Percentiles rank a stretch among this genome's conserved stretches.
Conservation (phyloP, 176 grass and related monocot genomes). For the Phyllostachys edulis region DNA sequence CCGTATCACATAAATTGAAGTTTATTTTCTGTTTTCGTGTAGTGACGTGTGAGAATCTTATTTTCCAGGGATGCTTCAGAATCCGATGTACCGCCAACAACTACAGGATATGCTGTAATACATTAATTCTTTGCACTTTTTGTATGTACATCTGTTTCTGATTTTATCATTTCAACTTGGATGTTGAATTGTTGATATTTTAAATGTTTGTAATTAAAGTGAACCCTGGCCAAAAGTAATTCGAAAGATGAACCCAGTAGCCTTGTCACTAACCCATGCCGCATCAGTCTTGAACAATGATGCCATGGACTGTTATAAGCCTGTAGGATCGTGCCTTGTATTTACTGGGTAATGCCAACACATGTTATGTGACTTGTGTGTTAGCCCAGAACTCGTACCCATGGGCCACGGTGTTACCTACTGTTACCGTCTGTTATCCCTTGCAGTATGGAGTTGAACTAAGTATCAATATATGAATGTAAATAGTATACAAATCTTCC, state of each 20-base stretch:
- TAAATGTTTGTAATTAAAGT: constrained; percentile 25
- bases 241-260: background rate
- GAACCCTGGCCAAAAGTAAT: background rate
- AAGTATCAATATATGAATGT: background rate
- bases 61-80: constrained; percentile 92
- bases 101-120: constrained; percentile 97
- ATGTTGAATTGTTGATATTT: background rate
- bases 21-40: constrained; percentile 27
- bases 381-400: background rate
- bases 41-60: constrained; percentile 25
- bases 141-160: constrained; percentile 21
- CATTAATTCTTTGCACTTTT: constrained; percentile 26
- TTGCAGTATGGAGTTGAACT: constrained; percentile 8
- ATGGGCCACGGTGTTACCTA: background rate
- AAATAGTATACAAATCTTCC: background rate
- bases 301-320: constrained; percentile 3
- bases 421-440: background rate
- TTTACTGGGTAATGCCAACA: background rate
- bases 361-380: background rate
- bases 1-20: background rate
- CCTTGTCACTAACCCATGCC: background rate
- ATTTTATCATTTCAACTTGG: constrained; percentile 10
- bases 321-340: background rate
- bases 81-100: constrained; percentile 89
- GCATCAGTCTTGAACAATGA: background rate